Conservation (phyloP, 2,329 filamentous ascomycete species). For the Blastomyces parvus region DNA sequence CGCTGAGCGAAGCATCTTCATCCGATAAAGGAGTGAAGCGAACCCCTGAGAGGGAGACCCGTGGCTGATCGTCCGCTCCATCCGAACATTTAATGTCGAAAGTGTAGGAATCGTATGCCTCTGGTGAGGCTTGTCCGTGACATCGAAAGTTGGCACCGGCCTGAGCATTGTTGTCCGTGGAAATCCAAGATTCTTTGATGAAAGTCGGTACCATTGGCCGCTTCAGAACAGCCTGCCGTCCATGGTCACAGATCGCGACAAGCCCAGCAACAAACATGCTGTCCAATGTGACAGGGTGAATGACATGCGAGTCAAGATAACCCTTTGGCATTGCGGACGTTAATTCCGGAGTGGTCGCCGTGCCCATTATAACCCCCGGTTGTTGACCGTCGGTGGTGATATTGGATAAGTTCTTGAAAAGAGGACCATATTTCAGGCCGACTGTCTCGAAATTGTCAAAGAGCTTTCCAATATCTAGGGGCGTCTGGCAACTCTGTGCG, state of each 20-base stretch:
- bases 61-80: constrained; percentile 9
- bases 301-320: constrained; percentile 25
- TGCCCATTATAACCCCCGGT: constrained; percentile 18
- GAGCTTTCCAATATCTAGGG: constrained; percentile 19
- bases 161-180: constrained; percentile 18
- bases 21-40: constrained; percentile 24
- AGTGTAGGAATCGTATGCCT: constrained; percentile 17
- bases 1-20: constrained; percentile 10
- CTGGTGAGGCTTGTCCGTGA: constrained; percentile 19
- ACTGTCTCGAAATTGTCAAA: constrained; percentile 23
- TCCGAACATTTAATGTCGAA: constrained; percentile 18
- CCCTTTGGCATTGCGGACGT: constrained; percentile 26
- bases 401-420: constrained; percentile 24
- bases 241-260: constrained; percentile 20
- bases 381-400: constrained; percentile 17
- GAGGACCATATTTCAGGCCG: constrained; percentile 25
- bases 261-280: constrained; percentile 26
- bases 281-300: constrained; percentile 32
- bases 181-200: constrained; percentile 27
- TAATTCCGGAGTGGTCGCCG: constrained; percentile 24
- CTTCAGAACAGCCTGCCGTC: constrained; percentile 17
- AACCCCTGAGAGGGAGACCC: constrained; percentile 22
- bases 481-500: constrained; percentile 16
- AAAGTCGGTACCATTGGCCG: constrained; percentile 24
- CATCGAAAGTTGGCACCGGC: constrained; percentile 20